phyloP scores from a whole-genome alignment of 108 stramenopile genomes.

The Parmales sp. region DNA sequence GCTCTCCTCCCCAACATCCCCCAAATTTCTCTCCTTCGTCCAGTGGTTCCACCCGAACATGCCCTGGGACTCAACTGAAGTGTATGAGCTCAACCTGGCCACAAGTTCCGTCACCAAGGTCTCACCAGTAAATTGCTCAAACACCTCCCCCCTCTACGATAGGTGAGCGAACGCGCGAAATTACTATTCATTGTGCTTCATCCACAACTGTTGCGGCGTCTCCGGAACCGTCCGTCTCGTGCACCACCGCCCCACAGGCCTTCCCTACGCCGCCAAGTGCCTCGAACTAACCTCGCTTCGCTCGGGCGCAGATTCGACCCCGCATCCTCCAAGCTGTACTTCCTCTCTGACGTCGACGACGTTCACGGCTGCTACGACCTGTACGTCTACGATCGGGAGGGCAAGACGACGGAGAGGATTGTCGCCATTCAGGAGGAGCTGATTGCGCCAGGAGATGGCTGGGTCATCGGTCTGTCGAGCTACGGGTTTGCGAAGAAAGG shows the following conservation, averaged over 20 bases:
- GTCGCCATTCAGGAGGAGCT: too few relatives aligned
- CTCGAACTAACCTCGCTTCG: too few relatives aligned
- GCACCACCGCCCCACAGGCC: too few relatives aligned
- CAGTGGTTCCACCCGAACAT: slow-evolving; percentile 80
- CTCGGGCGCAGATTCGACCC: too few relatives aligned
- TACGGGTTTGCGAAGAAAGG: too few relatives aligned
- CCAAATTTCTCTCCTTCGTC: too few relatives aligned
- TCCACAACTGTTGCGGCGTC: slow-evolving; percentile 57
- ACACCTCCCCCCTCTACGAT: slow-evolving; percentile 18
- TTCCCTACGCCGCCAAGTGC: too few relatives aligned
- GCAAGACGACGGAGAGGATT: too few relatives aligned
- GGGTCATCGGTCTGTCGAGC: too few relatives aligned
- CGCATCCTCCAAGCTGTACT: too few relatives aligned
- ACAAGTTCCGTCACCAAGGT: not conserved
- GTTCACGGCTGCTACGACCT: not conserved
- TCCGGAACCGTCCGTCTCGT: slow-evolving; percentile 24
- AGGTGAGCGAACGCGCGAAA: slow-evolving; percentile 42
- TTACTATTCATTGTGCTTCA: slow-evolving; percentile 50
- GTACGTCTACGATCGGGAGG: not conserved
- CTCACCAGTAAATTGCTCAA: slow-evolving; percentile 3
- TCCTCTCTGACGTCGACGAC: not conserved
- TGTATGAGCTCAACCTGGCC: slow-evolving; percentile 25
- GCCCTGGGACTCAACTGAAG: slow-evolving; percentile 62
- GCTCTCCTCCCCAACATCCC: too few relatives aligned
- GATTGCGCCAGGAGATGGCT: too few relatives aligned